Base-by-base conservation (phyloP, 129 eudicot genomes). In the Rutidosis leptorrhynchoides region DNA sequence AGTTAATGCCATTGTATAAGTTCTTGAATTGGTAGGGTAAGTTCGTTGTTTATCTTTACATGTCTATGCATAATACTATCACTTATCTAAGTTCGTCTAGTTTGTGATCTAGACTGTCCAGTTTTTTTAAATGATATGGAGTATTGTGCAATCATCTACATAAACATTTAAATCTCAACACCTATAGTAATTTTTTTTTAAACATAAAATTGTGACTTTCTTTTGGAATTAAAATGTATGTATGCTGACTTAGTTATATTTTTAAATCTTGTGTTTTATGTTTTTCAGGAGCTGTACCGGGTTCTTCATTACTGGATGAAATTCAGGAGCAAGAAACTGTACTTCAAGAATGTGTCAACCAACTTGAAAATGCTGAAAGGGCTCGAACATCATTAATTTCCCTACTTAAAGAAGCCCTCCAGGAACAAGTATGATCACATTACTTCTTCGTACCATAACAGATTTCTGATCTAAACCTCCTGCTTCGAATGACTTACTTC, bases 381-480 rank as follows among this genome's bases (percentile, higher is more conserved):
- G 61, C 74, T 17, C 80, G 98, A 74, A 68, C 23, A 25, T 79
- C 82, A 17, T 76, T 93, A 81, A 68, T 86, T 76, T 88, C 86
- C 22, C 92, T 82, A 73, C 96, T 93, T 64, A 80, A 80, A 79
- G 88, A 74, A 68, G 96, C 96, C 23, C 83, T 93, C 67, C 84
- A 62, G 61, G 98, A 88, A 74, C 95, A 93, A 69, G 98, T 93
- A 88, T 54, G 68, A 23, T 69, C 60, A 56, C 49, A 12, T 70
- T 59, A 58, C 42, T 69, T 26, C 67, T 58, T 12, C 48, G 1
- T 17, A 17, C 28, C 26, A 56, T 10, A 22, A 52, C 54, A 55
- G 30, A 6, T 19, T 61, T 52, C n/a, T 40, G 37, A 45, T 57
- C 27, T 24, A 27, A 35, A 53, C 20, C 24, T 56, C 30, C 1